Evolutionary conservation across 169 alveolate genomes (phyloP).

Genomic region (Plasmodium knowlesi): DNA sequence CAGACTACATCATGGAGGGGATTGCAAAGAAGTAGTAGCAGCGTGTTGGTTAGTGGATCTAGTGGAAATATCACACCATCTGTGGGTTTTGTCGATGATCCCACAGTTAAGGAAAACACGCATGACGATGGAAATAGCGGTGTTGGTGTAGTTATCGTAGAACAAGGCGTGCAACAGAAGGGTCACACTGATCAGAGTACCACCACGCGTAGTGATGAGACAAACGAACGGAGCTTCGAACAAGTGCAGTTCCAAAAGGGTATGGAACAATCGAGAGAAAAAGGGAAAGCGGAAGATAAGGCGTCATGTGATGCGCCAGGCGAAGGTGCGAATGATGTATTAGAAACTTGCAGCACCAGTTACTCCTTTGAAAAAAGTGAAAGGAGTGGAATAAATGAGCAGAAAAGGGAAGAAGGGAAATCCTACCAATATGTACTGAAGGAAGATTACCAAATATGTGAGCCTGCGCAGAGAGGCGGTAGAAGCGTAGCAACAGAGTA

Average conservation of each 20-base stretch:
- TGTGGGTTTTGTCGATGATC: not conserved
- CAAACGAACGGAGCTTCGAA: not conserved
- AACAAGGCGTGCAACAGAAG: not conserved
- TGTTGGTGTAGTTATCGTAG: not conserved
- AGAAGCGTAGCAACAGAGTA: not conserved
- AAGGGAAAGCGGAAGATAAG: not conserved
- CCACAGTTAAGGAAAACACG: not conserved
- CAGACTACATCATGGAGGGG: not conserved
- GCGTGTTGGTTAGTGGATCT: not conserved
- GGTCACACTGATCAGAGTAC: not conserved
- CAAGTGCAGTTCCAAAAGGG: not conserved
- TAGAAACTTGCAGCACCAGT: slow-evolving; percentile 3
- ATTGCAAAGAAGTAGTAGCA: not conserved
- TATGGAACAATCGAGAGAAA: not conserved
- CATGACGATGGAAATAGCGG: not conserved
- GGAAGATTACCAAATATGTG: not conserved
- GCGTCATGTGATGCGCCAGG: no score
- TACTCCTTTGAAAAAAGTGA: not conserved
- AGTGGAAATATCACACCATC: not conserved
- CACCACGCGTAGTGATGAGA: not conserved
- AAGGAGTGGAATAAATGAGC: not conserved
- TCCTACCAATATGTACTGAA: not conserved
- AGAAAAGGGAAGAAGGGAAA: not conserved
- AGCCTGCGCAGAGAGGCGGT: not conserved
- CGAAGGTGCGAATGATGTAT: not conserved